These are phyloP conservation scores for Phytophthora gonapodyides DNA, from an alignment of 352 stramenopile species.

Conservation along the genomic window DNA sequence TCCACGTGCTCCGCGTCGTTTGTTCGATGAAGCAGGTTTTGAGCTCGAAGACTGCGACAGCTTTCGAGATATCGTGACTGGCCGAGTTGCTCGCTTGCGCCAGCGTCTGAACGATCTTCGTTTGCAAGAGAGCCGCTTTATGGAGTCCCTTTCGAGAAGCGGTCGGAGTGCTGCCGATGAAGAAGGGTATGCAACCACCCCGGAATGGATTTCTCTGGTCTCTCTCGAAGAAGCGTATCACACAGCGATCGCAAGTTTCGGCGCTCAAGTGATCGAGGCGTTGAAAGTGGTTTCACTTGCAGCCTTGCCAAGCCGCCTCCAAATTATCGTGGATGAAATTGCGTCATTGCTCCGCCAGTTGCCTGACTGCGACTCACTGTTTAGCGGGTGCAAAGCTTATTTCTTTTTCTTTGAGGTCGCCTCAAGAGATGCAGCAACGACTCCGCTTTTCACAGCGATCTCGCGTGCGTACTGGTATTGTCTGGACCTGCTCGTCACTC, in stretches of 20 bases:
- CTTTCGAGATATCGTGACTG: constrained; percentile 16
- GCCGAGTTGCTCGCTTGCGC: constrained; percentile 28
- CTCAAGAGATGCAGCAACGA: constrained; percentile 45
- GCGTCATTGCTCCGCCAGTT: constrained; percentile 49
- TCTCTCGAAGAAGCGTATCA: constrained; percentile 45
- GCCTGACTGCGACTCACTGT: constrained; percentile 62
- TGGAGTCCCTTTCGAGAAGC: constrained; percentile 34
- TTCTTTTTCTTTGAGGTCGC: constrained; percentile 76
- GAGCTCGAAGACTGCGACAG: constrained; percentile 22
- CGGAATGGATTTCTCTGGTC: constrained; percentile 39
- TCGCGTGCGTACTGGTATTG: constrained; percentile 65
- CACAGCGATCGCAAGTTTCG: constrained; percentile 29
- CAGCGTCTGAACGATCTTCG: constrained; percentile 38
- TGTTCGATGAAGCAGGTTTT: constrained; percentile 14
- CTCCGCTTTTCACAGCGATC: constrained; percentile 62
- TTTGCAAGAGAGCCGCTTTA: constrained; percentile 37
- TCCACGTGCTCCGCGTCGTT: constrained; percentile 7
- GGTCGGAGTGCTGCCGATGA: constrained; percentile 10
- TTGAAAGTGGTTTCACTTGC: constrained; percentile 19
- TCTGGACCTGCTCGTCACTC: constrained; percentile 43
- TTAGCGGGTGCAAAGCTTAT: constrained; percentile 56
- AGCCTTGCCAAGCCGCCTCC: constrained; percentile 15
- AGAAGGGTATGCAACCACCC: constrained; percentile 19
- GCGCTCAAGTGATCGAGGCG: constrained; percentile 21
- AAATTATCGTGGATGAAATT: constrained; percentile 38